Evolutionary conservation across 768 basidiomycete species (phyloP).

Genomic region (Rhodotorula kratochvilovae): DNA sequence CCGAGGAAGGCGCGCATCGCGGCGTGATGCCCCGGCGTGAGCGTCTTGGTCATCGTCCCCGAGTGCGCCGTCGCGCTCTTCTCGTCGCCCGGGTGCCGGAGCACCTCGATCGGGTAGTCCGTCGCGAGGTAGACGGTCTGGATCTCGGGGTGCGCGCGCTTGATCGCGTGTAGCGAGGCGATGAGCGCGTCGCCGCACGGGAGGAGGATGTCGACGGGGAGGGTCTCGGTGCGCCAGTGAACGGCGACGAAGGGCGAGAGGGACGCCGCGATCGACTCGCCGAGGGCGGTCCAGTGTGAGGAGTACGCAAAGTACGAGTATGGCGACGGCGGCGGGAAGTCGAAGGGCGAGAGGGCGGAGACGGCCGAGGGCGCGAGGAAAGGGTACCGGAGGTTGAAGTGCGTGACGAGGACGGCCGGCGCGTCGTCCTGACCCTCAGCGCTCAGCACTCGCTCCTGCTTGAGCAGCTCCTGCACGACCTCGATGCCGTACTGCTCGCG

Average conservation of each 20-base stretch:
- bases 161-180: constrained; percentile 48
- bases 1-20: constrained; percentile 51
- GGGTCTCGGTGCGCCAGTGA: constrained; percentile 58
- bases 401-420: constrained; percentile 52
- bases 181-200: constrained; percentile 56
- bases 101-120: constrained; percentile 51
- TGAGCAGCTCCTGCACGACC: constrained; percentile 34
- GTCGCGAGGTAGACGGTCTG: constrained; percentile 56
- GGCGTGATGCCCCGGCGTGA: constrained; percentile 48
- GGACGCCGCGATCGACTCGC: constrained; percentile 48
- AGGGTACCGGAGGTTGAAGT: constrained; percentile 55
- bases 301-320: constrained; percentile 51
- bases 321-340: neutral
- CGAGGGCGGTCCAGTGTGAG: constrained; percentile 50
- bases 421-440: constrained; percentile 6
- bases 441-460: neutral
- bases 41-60: constrained; percentile 41
- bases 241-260: constrained; percentile 52
- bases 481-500: constrained; percentile 30
- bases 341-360: constrained; percentile 9
- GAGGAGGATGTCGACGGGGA: constrained; percentile 49
- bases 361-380: constrained; percentile 47
- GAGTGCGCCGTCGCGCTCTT: constrained; percentile 11
- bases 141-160: constrained; percentile 18
- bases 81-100: neutral